Base-by-base conservation (phyloP, 2,329 filamentous ascomycete species). In the Rosellinia necatrix region DNA sequence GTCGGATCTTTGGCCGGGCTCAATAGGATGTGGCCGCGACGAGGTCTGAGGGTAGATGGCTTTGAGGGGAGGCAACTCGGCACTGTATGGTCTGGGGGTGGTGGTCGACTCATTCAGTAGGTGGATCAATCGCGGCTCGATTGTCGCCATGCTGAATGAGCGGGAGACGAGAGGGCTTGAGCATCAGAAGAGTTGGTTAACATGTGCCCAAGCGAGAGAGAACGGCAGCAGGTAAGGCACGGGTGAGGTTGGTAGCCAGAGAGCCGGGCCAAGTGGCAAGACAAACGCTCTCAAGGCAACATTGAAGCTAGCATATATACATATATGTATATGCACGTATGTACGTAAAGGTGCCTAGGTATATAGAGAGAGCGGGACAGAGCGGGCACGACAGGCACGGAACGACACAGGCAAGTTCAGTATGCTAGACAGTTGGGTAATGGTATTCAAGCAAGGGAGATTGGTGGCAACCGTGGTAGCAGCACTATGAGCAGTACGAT, bases 51-150 rank as follows among this genome's bases (percentile, higher is more conserved):
- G 73, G 44, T 77, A 76, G 60, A 71, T 72, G 58, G 74, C 72
- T 59, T 83, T 80, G 37, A 84, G 73, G 44, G 83, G 78, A 32
- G 83, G 82, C 2, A 85, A 77, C 58, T 83, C 81, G 66, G 78
- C 67, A 65, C 67, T 73, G 59, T 78, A 76, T 65, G 73, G 75
- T 64, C 75, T 73, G 62, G 76, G 76, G 41, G 79, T 77, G 60
- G 76, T 75, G 37, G 76, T 76, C 44, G 77, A 78, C 66, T 84
- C 80, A 71, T 87, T 87, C 66, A 87, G 76, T 63, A 87, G 74
- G 70, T 86, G 83, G 69, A 86, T 87, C 63, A 87, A 77, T 68
- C 84, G 82, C 68, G 84, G 84, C 78, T 87, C 84, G 74, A 87
- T 87, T 68, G 83, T 86, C 64, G 82, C 82, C 82, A 85, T 85